Percentiles rank a stretch among this genome's conserved stretches.
Conservation (phyloP, 768 basidiomycete species). For the Leccinum sublutescens region DNA sequence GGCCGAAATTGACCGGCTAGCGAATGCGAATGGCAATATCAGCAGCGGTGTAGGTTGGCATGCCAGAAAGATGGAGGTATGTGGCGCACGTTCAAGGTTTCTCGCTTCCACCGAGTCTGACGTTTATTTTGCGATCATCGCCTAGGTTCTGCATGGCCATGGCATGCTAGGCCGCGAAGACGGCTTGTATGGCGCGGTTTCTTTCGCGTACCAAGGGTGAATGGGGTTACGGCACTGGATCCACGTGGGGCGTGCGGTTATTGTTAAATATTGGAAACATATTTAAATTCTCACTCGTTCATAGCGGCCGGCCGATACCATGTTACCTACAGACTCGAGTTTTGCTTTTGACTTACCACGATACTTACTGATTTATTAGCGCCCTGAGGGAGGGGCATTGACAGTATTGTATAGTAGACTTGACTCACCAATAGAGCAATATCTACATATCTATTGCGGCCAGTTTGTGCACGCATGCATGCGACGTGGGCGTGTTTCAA, state of each 20-base stretch:
- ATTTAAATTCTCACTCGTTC: neutral
- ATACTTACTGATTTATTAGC: neutral
- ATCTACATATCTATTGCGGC: neutral
- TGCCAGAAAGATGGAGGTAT: slow-evolving; percentile 93
- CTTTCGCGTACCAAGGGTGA: slow-evolving; percentile 90
- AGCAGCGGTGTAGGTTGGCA: slow-evolving; percentile 94
- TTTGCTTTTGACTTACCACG: neutral
- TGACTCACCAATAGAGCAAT: neutral
- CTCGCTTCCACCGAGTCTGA: neutral
- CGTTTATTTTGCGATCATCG: neutral
- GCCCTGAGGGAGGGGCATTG: neutral
- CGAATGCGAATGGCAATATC: slow-evolving; percentile 85
- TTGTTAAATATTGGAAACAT: neutral
- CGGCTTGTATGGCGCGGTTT: slow-evolving; percentile 90
- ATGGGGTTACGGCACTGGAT: neutral
- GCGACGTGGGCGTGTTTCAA: neutral
- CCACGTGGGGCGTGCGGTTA: neutral
- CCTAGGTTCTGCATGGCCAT: slow-evolving; percentile 77
- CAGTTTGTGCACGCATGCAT: neutral
- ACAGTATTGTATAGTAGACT: neutral
- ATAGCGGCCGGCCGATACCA: neutral
- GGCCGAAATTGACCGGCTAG: slow-evolving; percentile 65
- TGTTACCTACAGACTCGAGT: neutral
- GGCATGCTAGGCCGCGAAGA: slow-evolving; percentile 93
- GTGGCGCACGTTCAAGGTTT: slow-evolving; percentile 25